A percentile compares a stretch with the other conserved stretches of the same genome.
phyloP scores from a whole-genome alignment of 805 yeast genomes.

The Starmerella lactis-condensi region DNA sequence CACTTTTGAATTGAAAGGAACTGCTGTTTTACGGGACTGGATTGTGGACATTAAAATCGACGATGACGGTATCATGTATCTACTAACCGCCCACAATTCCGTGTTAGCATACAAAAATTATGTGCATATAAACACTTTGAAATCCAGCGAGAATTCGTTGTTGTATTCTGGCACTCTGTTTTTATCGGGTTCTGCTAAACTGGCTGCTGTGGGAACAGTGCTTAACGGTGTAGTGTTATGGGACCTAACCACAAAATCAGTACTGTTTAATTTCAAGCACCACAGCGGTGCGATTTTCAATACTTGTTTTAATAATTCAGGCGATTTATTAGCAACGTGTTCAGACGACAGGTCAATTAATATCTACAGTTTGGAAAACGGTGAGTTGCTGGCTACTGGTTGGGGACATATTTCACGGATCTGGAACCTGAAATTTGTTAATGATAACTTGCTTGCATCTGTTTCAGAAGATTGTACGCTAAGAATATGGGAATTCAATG shows the following conservation, averaged over 20 bases:
- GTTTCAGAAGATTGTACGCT: conserved; percentile 78
- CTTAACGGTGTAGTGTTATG: conserved; percentile 73
- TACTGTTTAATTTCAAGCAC: conserved; percentile 40
- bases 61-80: conserved; percentile 25
- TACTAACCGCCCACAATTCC: conserved; percentile 67
- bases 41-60: conserved; percentile 41
- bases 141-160: conserved; percentile 57
- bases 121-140: conserved; percentile 19
- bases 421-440: conserved; percentile 56
- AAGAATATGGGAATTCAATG: conserved; percentile 43
- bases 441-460: conserved; percentile 31
- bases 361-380: conserved; percentile 45
- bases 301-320: conserved; percentile 41
- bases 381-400: conserved; percentile 50
- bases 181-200: conserved; percentile 26
- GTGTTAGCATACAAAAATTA: conserved; percentile 26
- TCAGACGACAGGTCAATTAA: conserved; percentile 87
- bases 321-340: conserved; percentile 49
- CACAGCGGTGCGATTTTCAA: conserved; percentile 91
- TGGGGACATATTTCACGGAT: conserved; percentile 97
- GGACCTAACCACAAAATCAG: conserved; percentile 27
- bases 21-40: conserved; percentile 54
- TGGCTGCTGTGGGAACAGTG: conserved; percentile 81
- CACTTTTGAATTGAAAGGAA: conserved; percentile 25
- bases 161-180: conserved; percentile 71